Conservation (phyloP, 306 rosid species). For the Cicer judaicum region DNA sequence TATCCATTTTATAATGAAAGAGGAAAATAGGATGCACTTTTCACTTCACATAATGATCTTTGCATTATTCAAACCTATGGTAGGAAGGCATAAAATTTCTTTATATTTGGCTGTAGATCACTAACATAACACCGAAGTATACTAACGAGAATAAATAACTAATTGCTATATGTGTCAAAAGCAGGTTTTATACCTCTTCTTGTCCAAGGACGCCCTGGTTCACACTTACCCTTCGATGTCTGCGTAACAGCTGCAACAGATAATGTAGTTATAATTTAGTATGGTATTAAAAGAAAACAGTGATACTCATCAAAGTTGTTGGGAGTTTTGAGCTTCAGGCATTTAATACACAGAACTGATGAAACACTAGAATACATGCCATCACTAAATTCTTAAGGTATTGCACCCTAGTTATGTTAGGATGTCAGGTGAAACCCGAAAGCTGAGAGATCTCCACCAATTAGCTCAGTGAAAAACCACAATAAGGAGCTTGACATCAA, state of each 20-base stretch:
- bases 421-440: background rate
- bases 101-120: conserved; percentile 17
- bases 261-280: conserved; percentile 22
- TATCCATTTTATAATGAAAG: conserved; percentile 22
- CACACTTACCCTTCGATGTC: conserved; percentile 80
- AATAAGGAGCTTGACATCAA: background rate
- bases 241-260: conserved; percentile 77
- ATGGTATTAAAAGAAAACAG: conserved; percentile 34
- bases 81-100: background rate
- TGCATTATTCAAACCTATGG: conserved; percentile 13
- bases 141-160: conserved; percentile 9
- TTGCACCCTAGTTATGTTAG: conserved; percentile 19
- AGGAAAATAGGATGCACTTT: conserved; percentile 31
- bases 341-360: conserved; percentile 17
- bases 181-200: conserved; percentile 77
- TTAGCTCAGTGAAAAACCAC: background rate
- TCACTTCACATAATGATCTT: conserved; percentile 36
- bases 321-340: conserved; percentile 33
- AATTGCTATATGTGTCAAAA: conserved; percentile 22
- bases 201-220: conserved; percentile 72
- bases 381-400: conserved; percentile 14
- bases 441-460: background rate
- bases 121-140: conserved; percentile 11
- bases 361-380: conserved; percentile 17
- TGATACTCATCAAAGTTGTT: conserved; percentile 6